These are phyloP conservation scores for Grammothele lineata DNA, from an alignment of 768 basidiomycete genomes.

Conservation along the genomic window DNA sequence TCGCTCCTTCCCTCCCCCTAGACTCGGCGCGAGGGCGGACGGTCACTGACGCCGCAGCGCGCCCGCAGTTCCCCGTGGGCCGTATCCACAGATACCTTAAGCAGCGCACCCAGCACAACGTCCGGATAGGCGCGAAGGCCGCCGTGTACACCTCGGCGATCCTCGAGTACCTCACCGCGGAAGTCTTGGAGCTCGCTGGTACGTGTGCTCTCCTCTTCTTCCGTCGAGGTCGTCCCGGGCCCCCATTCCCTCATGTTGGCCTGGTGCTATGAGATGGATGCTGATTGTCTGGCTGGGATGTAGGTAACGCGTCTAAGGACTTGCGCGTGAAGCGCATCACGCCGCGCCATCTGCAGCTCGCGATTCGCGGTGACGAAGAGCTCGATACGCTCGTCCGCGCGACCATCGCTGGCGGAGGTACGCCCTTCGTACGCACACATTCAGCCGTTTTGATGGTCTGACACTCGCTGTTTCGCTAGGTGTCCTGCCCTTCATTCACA, in stretches of 20 bases:
- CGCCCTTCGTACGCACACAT: slow-evolving; percentile 1
- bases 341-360: slow-evolving; percentile 91
- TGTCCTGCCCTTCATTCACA: slow-evolving; percentile 86
- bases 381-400: slow-evolving; percentile 93
- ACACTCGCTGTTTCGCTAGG: slow-evolving; percentile 31
- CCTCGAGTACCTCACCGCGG: slow-evolving; percentile 93
- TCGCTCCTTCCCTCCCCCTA: not conserved
- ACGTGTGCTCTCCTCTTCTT: slow-evolving; percentile 20
- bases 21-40: not conserved
- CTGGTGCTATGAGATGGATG: too few relatives aligned
- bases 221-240: too few relatives aligned
- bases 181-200: slow-evolving; percentile 96
- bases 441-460: not conserved
- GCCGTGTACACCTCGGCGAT: slow-evolving; percentile 97
- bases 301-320: slow-evolving; percentile 96
- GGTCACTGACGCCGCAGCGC: not conserved
- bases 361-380: slow-evolving; percentile 96
- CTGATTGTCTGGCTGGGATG: not conserved
- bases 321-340: slow-evolving; percentile 97
- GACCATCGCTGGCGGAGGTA: slow-evolving; percentile 79
- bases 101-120: slow-evolving; percentile 87
- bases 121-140: slow-evolving; percentile 95
- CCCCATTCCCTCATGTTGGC: too few relatives aligned
- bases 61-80: slow-evolving; percentile 82
- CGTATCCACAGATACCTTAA: slow-evolving; percentile 97